Base-by-base conservation (phyloP, 108 stramenopile species). In the Nitzschia inconspicua region DNA sequence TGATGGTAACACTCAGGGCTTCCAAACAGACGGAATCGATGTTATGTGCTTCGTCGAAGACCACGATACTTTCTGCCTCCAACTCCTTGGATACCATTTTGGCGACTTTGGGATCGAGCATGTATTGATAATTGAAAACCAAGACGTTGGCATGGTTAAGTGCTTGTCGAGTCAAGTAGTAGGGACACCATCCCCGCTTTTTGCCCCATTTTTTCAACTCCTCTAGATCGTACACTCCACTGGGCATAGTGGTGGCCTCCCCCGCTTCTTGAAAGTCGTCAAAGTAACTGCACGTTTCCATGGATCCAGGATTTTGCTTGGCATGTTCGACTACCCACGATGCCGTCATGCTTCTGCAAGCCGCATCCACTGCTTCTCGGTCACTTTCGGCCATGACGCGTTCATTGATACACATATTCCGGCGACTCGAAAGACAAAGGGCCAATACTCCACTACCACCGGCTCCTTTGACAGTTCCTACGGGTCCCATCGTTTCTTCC, bases 111-210 rank as follows among this genome's bases (percentile, higher is more conserved):
- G 99, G 99, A 82, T 98, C 97, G 7, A 99, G 89, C 96, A 99
- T 98, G 73, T 99, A 99, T 74, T 99, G 99, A 68, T 99, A 99
- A 64, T 99, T 99, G 82, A 97, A 99, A 7, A 98, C 96, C 13
- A 99, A 63, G 24, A 99, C 85, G 56, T 94, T 96, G 40, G 99
- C 97, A 61, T 96, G 96, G 63, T 94, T 89, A 22, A 57, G 49
- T 18, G 94, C 93, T 63, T 96, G 93, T 37, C 99, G 78, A 4
- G 99, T 94, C 50, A 99, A 56, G 63, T 96, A 99, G 66, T 99
- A 99, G 7, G 99, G 99, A 68, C 99, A 99, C 98, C 98, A 98
- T 20, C 83, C 79, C 29, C 84, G 82, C 14, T 70, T 67, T 64
- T 82, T 72, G 7, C 97, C 99, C 79, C 97, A 92, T 29, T 80